Evolutionary conservation across 306 rosid species (phyloP).

Genomic region (Canavalia gladiata): DNA sequence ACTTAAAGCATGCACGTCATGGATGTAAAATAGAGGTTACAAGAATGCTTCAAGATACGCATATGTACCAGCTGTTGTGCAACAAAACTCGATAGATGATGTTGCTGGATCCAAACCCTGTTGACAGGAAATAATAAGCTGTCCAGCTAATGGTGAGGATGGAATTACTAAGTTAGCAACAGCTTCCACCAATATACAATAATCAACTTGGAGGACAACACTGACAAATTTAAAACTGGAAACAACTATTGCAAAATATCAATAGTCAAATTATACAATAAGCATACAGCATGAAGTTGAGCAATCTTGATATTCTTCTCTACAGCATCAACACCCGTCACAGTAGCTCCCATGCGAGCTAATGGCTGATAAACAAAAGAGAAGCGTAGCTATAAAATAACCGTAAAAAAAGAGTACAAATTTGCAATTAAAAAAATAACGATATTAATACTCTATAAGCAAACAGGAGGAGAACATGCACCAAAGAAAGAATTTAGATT

Average conservation of each 20-base stretch:
- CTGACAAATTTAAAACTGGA: conserved; percentile 33
- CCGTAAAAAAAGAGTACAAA: conserved; percentile 31
- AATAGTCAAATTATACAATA: conserved; percentile 31
- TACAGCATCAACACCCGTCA: conserved; percentile 85
- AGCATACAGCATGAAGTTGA: conserved; percentile 85
- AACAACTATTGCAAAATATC: conserved; percentile 9
- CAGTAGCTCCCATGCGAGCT: conserved; percentile 93
- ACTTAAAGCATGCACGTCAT: conserved; percentile 11
- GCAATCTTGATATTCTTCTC: conserved; percentile 94
- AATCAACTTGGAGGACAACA: conserved; percentile 13
- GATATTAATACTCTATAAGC: conserved; percentile 7
- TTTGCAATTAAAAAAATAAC: conserved; percentile 32
- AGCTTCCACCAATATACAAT: conserved; percentile 15
- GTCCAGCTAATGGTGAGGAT: conserved; percentile 31
- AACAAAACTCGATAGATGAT: conserved; percentile 77
- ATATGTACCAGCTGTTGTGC: conserved; percentile 89
- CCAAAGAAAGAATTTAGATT: conserved; percentile 35
- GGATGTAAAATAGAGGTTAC: conserved; percentile 16
- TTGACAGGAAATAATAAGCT: conserved; percentile 37
- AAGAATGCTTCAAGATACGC: conserved; percentile 45
- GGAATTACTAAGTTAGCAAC: conserved; percentile 10
- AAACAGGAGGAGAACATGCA: conserved; percentile 18
- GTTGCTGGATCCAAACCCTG: conserved; percentile 89
- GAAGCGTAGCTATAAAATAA: conserved; percentile 33
- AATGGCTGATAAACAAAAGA: conserved; percentile 72